Base-by-base conservation (phyloP, 768 basidiomycete genomes). In the Lentinula sp. region DNA sequence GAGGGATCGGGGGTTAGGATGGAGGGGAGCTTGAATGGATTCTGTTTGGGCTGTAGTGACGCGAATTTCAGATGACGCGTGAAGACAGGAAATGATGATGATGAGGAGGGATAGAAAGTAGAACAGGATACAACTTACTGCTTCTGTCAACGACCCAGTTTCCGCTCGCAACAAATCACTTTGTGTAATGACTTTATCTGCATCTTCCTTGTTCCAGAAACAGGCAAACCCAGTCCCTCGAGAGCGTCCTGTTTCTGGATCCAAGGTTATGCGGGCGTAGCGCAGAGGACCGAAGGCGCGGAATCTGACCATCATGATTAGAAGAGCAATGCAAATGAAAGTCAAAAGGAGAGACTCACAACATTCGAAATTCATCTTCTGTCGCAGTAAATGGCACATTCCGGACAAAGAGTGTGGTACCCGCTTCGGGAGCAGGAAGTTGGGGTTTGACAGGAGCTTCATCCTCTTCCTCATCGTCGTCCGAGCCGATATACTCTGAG, bases 201-300 rank as follows among this genome's bases (percentile, higher is more conserved):
- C 95, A 64, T 95, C 90, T 64, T 86, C 90, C 62, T 82, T 85
- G 61, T 95, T 93, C 95, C 96, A 98, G 75, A 96, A 98, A 71
- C 95, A 98, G 2, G 88, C 94, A 69, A 99, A 99, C 3, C 95
- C 97, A 5, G 95, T 96, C 28, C 97, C 97, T 50, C 94, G 82
- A 23, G 96, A 94, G 50, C 95, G 87, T 16, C 88, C 92, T 1
- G 88, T 93, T 1, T 79, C 84, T 6, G 76, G 79, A 65, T 98
- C 97, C 73, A 94, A 77, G 0, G 95, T 90, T 56, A 98, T 91
- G 21, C 93, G 86, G 4, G 91, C 95, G 70, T 98, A 99, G 23
- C 95, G 89, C 16, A 99, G 78, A 4, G 93, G 88, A 0, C 97
- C 97, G 70, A 95, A 98, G 1, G 86, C 75, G 23, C 94, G 89